Base-by-base conservation (phyloP, 768 basidiomycete species). In the Kwoniella shandongensis region DNA sequence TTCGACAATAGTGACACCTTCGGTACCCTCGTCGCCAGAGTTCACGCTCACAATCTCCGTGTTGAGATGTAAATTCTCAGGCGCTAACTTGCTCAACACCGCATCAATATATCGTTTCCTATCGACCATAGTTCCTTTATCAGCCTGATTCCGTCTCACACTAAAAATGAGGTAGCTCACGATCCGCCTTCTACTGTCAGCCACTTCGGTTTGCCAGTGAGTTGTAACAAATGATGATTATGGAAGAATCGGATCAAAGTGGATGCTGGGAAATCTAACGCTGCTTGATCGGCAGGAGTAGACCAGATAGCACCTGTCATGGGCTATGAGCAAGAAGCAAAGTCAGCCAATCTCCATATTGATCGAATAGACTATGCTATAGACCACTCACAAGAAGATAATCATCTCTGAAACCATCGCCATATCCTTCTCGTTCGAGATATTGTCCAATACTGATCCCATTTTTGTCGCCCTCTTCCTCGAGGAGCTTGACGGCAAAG, bases 261-360 rank as follows among this genome's bases (percentile, higher is more conserved):
- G 38, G 78, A 79, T 0, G 84, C 86, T 7, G 87, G 87, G 66
- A 89, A 87, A 61, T 87, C 85, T 47, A 85, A 74, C 2, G 83
- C 80, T 61, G 86, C 87, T 65, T 82, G 82, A 60, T 85, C 84
- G 8, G 88, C 84, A 0, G 86, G 85, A 0, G 86, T 88, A 42
- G 84, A 87, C 88, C 88, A 89, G 38, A 89, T 84, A 2, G 86
- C 85, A 1, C 86, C 87, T 7, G 86, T 87, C 86, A 89, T 86
- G 0, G 87, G 87, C 87, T 87, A 66, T 17, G 4, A 50, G 7
- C 27, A 20, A 36, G 2, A 7, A 44, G 17, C 10, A 11, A 38
- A n/a, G n/a, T 27, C 3, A 20, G 15, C 7, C 36, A 22, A 23
- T n/a, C n/a, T n/a, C n/a, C n/a, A n/a, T n/a, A n/a, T n/a, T n/a